phyloP scores from a whole-genome alignment of 1,284 basidiomycete species.

The Ustilago bromivora region DNA sequence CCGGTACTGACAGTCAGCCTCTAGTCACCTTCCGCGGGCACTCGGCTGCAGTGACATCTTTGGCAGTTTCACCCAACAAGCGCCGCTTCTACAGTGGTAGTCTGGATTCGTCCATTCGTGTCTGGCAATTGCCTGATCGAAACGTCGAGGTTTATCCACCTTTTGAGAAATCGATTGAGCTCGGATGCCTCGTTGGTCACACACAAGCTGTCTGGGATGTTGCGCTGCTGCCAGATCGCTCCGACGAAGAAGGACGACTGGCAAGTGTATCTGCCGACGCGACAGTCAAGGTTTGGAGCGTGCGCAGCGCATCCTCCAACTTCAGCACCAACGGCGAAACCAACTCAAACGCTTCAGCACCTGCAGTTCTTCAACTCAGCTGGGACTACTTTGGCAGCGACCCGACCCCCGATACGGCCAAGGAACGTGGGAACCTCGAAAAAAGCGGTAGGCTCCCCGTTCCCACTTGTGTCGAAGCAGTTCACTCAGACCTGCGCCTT shows the following conservation, averaged over 20 bases:
- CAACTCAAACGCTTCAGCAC: constrained; percentile 15
- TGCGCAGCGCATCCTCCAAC: constrained; percentile 11
- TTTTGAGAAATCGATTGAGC: constrained; percentile 81
- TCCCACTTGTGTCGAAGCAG: constrained; percentile 85
- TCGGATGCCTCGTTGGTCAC: constrained; percentile 87
- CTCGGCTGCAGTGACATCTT: constrained; percentile 87
- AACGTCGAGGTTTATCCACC: constrained; percentile 79
- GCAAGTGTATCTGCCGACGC: constrained; percentile 93
- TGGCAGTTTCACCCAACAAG: constrained; percentile 83
- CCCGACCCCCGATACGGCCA: constrained; percentile 65
- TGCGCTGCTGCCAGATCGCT: constrained; percentile 72
- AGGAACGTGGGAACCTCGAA: constrained; percentile 69
- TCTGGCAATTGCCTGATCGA: constrained; percentile 78
- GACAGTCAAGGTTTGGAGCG: constrained; percentile 85
- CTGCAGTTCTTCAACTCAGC: constrained; percentile 72
- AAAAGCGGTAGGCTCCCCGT: constrained; percentile 71
- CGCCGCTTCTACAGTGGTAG: constrained; percentile 89
- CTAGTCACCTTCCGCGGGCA: constrained; percentile 92
- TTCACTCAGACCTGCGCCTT: constrained; percentile 72
- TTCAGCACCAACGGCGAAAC: constrained; percentile 13
- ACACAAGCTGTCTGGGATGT: constrained; percentile 96
- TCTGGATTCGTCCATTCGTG: constrained; percentile 89
- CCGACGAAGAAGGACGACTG: constrained; percentile 73
- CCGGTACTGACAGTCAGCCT: constrained; percentile 37
- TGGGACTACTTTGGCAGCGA: constrained; percentile 78